These are phyloP conservation scores for Quercus bicolor DNA, from an alignment of 306 rosid species.

Conservation along the genomic window DNA sequence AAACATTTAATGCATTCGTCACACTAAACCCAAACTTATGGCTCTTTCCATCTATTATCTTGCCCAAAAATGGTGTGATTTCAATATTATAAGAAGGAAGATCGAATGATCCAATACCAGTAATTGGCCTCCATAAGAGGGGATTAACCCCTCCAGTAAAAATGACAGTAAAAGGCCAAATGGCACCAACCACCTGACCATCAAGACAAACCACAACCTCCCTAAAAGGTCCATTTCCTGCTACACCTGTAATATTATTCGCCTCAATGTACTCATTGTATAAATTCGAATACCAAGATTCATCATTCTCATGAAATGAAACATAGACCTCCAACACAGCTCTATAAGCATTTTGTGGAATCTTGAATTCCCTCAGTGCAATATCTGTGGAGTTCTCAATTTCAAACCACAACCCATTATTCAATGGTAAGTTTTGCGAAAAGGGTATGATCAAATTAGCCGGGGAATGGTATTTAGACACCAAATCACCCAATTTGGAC, in stretches of 20 bases:
- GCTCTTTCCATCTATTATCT: constrained; percentile 55
- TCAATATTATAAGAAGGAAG: constrained; percentile 91
- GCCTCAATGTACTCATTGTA: constrained; percentile 62
- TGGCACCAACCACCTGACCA: constrained; percentile 49
- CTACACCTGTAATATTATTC: constrained; percentile 44
- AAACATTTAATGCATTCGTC: constrained; percentile 79
- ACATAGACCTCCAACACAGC: constrained; percentile 89
- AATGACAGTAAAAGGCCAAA: constrained; percentile 93
- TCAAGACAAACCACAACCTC: constrained; percentile 79
- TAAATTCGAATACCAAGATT: constrained; percentile 71
- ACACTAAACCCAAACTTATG: constrained; percentile 70
- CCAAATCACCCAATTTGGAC: constrained; percentile 17
- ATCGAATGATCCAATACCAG: constrained; percentile 77
- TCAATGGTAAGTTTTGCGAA: constrained; percentile 57
- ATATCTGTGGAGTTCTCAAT: constrained; percentile 49
- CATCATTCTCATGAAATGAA: constrained; percentile 92
- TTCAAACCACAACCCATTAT: constrained; percentile 80
- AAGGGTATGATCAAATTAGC: constrained; percentile 86
- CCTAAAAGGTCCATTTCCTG: constrained; percentile 89
- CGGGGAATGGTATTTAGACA: constrained; percentile 32
- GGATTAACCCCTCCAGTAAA: constrained; percentile 89
- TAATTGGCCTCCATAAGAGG: constrained; percentile 90
- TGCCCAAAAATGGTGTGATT: constrained; percentile 69
- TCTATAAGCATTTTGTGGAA: constrained; percentile 74
- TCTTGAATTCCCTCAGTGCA: constrained; percentile 44